Evolutionary conservation across 2,329 filamentous ascomycete genomes (phyloP).

Genomic region (Colletotrichum chrysophilum): DNA sequence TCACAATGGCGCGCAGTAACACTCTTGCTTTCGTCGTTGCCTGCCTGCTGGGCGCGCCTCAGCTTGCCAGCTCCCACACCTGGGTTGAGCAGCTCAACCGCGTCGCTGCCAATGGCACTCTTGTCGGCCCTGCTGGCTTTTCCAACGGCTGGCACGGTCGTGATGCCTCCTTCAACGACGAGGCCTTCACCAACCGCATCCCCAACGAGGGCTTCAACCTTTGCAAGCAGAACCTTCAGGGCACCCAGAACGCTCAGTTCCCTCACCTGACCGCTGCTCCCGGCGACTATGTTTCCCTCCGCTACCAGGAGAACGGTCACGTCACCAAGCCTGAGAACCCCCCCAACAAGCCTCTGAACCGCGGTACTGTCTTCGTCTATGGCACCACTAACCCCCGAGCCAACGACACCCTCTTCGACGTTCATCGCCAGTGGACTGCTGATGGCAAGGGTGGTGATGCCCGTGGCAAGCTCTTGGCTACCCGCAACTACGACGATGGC

Average conservation of each 20-base stretch:
- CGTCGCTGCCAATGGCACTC: slow-evolving; percentile 76
- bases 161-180: slow-evolving; percentile 60
- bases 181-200: slow-evolving; percentile 66
- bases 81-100: slow-evolving; percentile 82
- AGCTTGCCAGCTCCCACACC: slow-evolving; percentile 63
- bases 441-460: slow-evolving; percentile 83
- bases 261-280: slow-evolving; percentile 65
- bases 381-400: slow-evolving; percentile 66
- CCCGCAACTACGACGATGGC: slow-evolving; percentile 85
- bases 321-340: slow-evolving; percentile 65
- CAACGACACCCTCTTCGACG: slow-evolving; percentile 59
- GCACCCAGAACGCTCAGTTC: slow-evolving; percentile 39
- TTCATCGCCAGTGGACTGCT: slow-evolving; percentile 79
- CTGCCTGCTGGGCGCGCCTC: slow-evolving; percentile 25
- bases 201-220: slow-evolving; percentile 51
- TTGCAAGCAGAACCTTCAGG: slow-evolving; percentile 1
- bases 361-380: slow-evolving; percentile 78
- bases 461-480: slow-evolving; percentile 76
- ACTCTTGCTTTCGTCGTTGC: slow-evolving; percentile 33
- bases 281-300: slow-evolving; percentile 69
- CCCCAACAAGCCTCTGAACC: slow-evolving; percentile 65
- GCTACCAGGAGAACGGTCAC: slow-evolving; percentile 79
- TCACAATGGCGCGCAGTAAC: slow-evolving; percentile 18
- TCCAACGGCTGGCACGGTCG: slow-evolving; percentile 73
- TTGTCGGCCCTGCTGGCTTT: slow-evolving; percentile 74